phyloP scores from a whole-genome alignment of 495 filamentous ascomycete species.

The Staphylotrichum tortipilum region DNA sequence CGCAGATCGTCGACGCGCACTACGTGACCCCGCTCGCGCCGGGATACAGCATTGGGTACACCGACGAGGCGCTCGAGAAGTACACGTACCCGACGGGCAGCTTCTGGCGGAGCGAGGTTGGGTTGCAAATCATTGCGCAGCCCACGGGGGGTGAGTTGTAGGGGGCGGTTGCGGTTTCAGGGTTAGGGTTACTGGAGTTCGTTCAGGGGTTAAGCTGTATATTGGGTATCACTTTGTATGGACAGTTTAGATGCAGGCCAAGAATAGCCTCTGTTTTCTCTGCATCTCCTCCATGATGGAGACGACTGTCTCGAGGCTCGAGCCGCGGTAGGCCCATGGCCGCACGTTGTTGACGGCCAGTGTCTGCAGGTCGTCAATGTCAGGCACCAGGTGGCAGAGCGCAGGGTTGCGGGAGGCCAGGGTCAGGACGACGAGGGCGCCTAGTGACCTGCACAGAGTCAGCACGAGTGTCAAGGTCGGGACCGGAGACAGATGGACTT shows the following conservation, averaged over 20 bases:
- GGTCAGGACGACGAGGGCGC: background rate
- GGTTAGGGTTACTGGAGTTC: background rate
- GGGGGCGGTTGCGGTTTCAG: background rate
- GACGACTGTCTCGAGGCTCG: constrained; percentile 1
- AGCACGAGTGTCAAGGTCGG: background rate
- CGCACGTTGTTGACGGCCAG: background rate
- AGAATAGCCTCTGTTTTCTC: background rate
- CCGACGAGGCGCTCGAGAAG: constrained; percentile 2
- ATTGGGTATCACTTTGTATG: background rate
- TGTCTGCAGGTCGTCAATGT: constrained; percentile 1
- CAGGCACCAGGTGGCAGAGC: background rate
- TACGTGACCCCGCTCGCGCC: constrained; percentile 74
- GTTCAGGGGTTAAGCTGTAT: no score
- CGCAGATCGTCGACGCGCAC: constrained; percentile 70
- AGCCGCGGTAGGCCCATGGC: background rate
- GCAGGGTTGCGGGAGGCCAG: background rate
- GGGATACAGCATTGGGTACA: constrained; percentile 63
- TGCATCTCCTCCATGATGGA: constrained; percentile 2
- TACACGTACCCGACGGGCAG: background rate
- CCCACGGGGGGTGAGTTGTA: constrained; percentile 1
- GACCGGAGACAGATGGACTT: background rate
- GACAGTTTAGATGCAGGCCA: background rate
- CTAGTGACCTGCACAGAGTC: background rate
- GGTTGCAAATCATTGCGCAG: background rate
- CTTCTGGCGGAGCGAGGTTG: constrained; percentile 1